A percentile compares a stretch with the other conserved stretches of the same genome.
Conservation (phyloP, 306 rosid species). For the Calophaca sinica region DNA sequence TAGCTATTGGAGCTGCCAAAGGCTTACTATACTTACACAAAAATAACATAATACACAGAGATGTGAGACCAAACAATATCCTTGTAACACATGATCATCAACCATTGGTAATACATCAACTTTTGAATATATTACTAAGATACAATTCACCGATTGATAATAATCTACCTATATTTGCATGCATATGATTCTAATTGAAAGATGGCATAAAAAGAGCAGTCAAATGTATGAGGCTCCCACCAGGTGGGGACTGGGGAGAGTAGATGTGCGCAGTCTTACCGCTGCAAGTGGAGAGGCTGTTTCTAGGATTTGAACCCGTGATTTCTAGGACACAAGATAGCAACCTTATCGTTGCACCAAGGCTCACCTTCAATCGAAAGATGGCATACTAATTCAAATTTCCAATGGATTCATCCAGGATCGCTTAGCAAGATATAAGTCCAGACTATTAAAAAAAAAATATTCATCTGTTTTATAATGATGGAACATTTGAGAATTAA, state of each 20-base stretch:
- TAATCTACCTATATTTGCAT: background rate
- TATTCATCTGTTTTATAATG: too few species aligned
- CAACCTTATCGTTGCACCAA: too few species aligned
- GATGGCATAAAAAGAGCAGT: background rate
- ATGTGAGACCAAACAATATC: constrained; percentile 84
- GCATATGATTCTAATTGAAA: constrained; percentile 13
- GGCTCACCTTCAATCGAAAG: background rate
- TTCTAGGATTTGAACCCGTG: too few species aligned
- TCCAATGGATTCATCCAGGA: constrained; percentile 4
- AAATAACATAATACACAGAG: constrained; percentile 84
- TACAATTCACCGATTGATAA: background rate
- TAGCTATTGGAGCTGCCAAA: constrained; percentile 79
- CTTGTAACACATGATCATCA: constrained; percentile 80
- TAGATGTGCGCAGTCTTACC: too few species aligned
- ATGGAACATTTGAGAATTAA: background rate
- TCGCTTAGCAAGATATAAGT: background rate
- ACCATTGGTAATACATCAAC: constrained; percentile 66
- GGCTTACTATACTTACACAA: constrained; percentile 78
- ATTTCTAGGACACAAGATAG: too few species aligned
- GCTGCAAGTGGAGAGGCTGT: too few species aligned
- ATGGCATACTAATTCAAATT: constrained; percentile 1
- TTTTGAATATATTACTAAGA: constrained; percentile 18
- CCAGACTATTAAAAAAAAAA: background rate
- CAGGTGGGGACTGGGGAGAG: too few species aligned
- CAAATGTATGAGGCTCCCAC: too few species aligned